Percentiles rank a stretch among this genome's conserved stretches.
These are phyloP conservation scores for Chytriomyces sp. DNA, from an alignment of 192 early-diverging fungal genomes.

Conservation along the genomic window DNA sequence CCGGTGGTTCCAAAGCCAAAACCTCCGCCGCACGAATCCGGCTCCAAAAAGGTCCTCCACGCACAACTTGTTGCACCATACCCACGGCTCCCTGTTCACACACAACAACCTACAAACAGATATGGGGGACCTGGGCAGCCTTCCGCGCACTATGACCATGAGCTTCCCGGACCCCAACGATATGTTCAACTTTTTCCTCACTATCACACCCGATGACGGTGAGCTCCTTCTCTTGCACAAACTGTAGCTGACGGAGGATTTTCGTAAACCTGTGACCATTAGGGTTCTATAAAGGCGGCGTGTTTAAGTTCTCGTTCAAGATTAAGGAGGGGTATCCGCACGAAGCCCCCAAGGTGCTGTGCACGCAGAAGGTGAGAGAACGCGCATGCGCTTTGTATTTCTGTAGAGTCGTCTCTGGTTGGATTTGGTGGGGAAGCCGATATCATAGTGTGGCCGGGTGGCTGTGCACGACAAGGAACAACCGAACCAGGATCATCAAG, in stretches of 20 bases:
- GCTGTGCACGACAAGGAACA: no score
- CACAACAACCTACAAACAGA: slow-evolving; percentile 56
- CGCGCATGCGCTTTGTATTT: background rate
- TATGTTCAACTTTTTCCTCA: slow-evolving; percentile 79
- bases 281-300: slow-evolving; percentile 85
- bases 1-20: slow-evolving; percentile 69
- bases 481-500: no score
- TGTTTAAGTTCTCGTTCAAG: slow-evolving; percentile 80
- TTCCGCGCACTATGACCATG: slow-evolving; percentile 76
- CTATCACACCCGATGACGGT: slow-evolving; percentile 88
- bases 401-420: background rate
- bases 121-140: slow-evolving; percentile 72
- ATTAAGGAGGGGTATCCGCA: slow-evolving; percentile 91
- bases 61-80: background rate
- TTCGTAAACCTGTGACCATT: background rate
- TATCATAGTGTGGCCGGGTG: no score
- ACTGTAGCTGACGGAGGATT: background rate
- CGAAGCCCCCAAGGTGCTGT: slow-evolving; percentile 86
- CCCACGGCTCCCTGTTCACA: background rate
- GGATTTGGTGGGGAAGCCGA: background rate
- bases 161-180: slow-evolving; percentile 76
- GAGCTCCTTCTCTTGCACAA: background rate
- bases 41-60: slow-evolving; percentile 81
- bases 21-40: slow-evolving; percentile 85
- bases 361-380: slow-evolving; percentile 75